phyloP scores from a whole-genome alignment of 2,329 filamentous ascomycete genomes.

The Teratosphaeria nubilosa region DNA sequence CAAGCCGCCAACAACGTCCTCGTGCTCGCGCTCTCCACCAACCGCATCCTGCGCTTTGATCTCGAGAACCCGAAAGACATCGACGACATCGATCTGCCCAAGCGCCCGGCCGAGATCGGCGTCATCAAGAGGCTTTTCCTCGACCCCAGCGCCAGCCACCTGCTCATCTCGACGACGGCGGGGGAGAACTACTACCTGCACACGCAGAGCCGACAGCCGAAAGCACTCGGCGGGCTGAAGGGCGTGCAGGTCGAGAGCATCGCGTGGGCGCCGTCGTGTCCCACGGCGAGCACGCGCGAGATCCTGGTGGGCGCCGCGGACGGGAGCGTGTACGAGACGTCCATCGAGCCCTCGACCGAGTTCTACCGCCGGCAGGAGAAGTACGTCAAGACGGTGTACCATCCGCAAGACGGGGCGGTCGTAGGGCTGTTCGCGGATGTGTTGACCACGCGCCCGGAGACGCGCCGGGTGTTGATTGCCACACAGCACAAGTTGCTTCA shows the following conservation, averaged over 20 bases:
- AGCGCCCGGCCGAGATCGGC: constrained; percentile 81
- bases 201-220: constrained; percentile 81
- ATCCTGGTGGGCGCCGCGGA: constrained; percentile 88
- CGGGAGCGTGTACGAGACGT: constrained; percentile 89
- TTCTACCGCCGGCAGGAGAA: constrained; percentile 94
- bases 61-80: constrained; percentile 90
- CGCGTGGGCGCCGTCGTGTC: constrained; percentile 88
- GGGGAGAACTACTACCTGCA: constrained; percentile 98
- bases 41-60: constrained; percentile 87
- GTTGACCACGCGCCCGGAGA: constrained; percentile 56
- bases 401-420: constrained; percentile 69
- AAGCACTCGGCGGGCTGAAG: constrained; percentile 69
- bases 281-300: constrained; percentile 87
- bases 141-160: constrained; percentile 88
- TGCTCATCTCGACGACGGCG: constrained; percentile 80
- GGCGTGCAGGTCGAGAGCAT: constrained; percentile 81
- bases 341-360: constrained; percentile 86
- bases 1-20: constrained; percentile 97
- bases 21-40: constrained; percentile 81
- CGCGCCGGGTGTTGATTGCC: constrained; percentile 67
- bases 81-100: constrained; percentile 95
- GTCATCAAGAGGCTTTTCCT: constrained; percentile 94
- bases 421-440: constrained; percentile 79
- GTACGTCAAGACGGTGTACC: constrained; percentile 76
- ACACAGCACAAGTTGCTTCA: constrained; percentile 72